Conservation (phyloP, 2,329 filamentous ascomycete species). For the Ophiostoma tasmaniense region DNA sequence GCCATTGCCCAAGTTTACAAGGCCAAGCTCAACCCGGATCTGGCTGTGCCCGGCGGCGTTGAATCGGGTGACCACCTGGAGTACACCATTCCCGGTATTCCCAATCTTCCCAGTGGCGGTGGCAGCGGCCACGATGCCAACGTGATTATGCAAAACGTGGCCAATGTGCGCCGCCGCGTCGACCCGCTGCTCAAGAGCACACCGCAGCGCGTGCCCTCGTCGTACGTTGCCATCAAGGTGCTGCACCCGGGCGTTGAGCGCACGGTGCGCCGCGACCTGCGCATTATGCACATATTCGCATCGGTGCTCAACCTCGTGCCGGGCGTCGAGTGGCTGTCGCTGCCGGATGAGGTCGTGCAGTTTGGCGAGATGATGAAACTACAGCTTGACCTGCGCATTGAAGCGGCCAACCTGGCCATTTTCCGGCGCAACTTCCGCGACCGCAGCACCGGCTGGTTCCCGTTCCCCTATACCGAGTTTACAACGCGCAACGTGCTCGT, state of each 20-base stretch:
- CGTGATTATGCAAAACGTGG: slow-evolving; percentile 34
- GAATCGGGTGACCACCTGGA: slow-evolving; percentile 29
- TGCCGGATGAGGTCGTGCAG: slow-evolving; percentile 86
- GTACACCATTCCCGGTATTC: neutral
- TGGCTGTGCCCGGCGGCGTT: slow-evolving; percentile 56
- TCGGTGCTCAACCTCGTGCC: slow-evolving; percentile 74
- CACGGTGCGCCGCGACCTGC: slow-evolving; percentile 79
- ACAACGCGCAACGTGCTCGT: slow-evolving; percentile 87
- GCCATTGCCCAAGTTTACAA: slow-evolving; percentile 98
- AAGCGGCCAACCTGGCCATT: slow-evolving; percentile 77
- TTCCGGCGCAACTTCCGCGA: slow-evolving; percentile 89
- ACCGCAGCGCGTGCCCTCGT: slow-evolving; percentile 76
- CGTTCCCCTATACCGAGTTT: slow-evolving; percentile 85
- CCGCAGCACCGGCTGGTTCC: slow-evolving; percentile 90
- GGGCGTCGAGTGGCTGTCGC: slow-evolving; percentile 92
- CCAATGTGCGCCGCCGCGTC: slow-evolving; percentile 68
- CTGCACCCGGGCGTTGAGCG: slow-evolving; percentile 86
- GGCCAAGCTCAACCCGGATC: slow-evolving; percentile 74
- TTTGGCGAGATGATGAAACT: slow-evolving; percentile 98
- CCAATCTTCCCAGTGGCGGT: neutral
- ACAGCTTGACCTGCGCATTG: slow-evolving; percentile 92
- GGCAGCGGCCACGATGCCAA: neutral
- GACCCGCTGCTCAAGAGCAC: slow-evolving; percentile 79
- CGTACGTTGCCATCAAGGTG: slow-evolving; percentile 92
- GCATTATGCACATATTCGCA: slow-evolving; percentile 92